These are phyloP conservation scores for Floccularia luteovirens DNA, from an alignment of 768 basidiomycete genomes.

Conservation along the genomic window DNA sequence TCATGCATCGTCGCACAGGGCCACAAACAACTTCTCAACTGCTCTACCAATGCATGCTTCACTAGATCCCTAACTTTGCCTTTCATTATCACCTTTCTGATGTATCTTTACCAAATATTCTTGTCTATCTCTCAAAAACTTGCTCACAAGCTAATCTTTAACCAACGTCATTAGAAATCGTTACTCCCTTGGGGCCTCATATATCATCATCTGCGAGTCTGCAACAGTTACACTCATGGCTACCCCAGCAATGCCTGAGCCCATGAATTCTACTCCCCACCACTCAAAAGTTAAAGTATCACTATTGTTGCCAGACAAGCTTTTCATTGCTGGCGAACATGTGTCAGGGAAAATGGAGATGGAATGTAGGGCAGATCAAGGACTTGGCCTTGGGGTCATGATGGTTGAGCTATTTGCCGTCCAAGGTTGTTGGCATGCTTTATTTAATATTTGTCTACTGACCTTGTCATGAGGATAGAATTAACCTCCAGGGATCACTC, in stretches of 20 bases:
- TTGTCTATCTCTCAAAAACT: no score
- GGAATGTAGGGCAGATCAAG: conserved; percentile 68
- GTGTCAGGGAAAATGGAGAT: conserved; percentile 75
- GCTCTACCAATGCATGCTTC: no score
- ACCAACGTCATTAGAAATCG: no score
- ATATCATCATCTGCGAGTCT: no score
- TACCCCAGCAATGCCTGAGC: conserved; percentile 29
- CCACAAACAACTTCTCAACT: no score
- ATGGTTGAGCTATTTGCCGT: conserved; percentile 73
- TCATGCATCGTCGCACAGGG: no score
- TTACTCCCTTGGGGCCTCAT: no score
- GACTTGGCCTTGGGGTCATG: conserved; percentile 67
- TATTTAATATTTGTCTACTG: conserved; percentile 3
- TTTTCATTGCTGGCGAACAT: conserved; percentile 58
- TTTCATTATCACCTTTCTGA: no score
- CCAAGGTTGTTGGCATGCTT: conserved; percentile 44
- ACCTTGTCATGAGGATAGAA: conserved; percentile 32
- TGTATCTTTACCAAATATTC: no score
- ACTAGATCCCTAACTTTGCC: no score
- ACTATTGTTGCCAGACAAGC: conserved; percentile 46
- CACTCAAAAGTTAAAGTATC: conserved; percentile 76
- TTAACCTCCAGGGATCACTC: conserved; percentile 73
- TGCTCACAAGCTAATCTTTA: no score
- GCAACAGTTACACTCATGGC: no score
- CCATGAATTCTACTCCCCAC: conserved; percentile 77